Base-by-base conservation (phyloP, 75 land plant genomes). In the Pinus taeda region DNA sequence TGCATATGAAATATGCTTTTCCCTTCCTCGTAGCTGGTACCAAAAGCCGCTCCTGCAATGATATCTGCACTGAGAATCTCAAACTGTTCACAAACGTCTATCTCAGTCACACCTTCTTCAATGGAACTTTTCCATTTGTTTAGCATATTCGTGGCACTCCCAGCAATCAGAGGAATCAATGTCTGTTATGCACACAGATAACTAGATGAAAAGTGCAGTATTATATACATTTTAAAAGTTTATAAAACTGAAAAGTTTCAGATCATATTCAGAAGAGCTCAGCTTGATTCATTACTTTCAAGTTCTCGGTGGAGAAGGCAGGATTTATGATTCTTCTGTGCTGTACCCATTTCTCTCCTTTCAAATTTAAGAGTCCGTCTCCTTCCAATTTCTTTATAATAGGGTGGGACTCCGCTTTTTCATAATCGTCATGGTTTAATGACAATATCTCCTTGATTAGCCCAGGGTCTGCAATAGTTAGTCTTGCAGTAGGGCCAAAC, bases 21-120 rank as follows among this genome's bases (percentile, higher is more conserved):
- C 73, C 92, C 98, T 79, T 88, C 88, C 58, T 93, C 84, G 37
- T 82, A 91, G 64, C 66, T 85, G 49, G 92, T 90, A 2, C 98
- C 93, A 74, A 95, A 91, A 49, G 97, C 88, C 24, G 97, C 83
- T 45, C 85, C 78, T 6, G 96, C 89, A 69, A 95, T 86, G 30
- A 84, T 87, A 74, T 93, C 92, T 22, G 75, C 73, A 12, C 92
- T 80, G 22, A 93, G 76, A 18, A 59, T 75, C 20, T 65, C 61
- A 39, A 95, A 70, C 60, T 85, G 57, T 59, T 85, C 81, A 69
- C 85, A 83, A n/a, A 90, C 89, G 75, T 92, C 94, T 13, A 93
- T 49, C 64, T 93, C 94, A 66, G 78, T 79, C 7, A 82, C 85
- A 5, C 83, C 87, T 11, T 67, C 6, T 15, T 75, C 39, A 8